Base-by-base conservation (phyloP, 2,329 filamentous ascomycete genomes). In the Fusarium keratoplasticum region DNA sequence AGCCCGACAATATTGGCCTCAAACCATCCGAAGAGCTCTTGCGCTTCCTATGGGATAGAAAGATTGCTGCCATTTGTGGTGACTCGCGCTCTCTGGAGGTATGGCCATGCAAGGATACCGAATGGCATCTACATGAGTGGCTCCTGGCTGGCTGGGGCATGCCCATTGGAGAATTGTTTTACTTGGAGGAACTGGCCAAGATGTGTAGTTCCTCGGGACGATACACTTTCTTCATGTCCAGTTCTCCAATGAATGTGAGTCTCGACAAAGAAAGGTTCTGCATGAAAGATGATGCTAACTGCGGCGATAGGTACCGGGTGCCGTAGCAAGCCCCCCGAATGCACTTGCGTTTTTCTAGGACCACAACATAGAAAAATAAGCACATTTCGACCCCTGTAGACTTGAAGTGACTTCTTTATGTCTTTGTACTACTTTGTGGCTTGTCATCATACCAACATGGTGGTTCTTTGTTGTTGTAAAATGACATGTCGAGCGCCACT, bases 191-290 rank as follows among this genome's bases (percentile, higher is more conserved):
- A 20, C 64, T 82, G 52, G 76, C 78, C 22, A 76, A 85, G 82
- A 86, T 81, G 0, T 91, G 90, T 80, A 88, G 88, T 65, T 84
- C 85, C 65, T 82, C 84, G 13, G 83, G 81, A 9, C 36, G 84
- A n/a, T 87, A 84, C 79, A 81, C 79, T 0, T 89, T 89, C 70
- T 88, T 89, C 69, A 74, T 89, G 22, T 82, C 83, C 0, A 86
- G 84, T 61, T 81, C 83, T 42, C 86, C 85, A 2, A 76, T 87
- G 68, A 87, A 88, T 13, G 72, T 73, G 31, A 47, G 72, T 61
- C 7, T n/a, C 31, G 4, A 5, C 5, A 8, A 40, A 18, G 22
- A 18, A 29, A 3, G 4, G 14, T 25, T 2, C 9, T n/a, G n/a
- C 1, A 22, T 33, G 14, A 25, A 22, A 1, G 4, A 9, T 6